Evolutionary conservation across 805 yeast species (phyloP).

Genomic region (Ogataea trehaloabstinens): DNA sequence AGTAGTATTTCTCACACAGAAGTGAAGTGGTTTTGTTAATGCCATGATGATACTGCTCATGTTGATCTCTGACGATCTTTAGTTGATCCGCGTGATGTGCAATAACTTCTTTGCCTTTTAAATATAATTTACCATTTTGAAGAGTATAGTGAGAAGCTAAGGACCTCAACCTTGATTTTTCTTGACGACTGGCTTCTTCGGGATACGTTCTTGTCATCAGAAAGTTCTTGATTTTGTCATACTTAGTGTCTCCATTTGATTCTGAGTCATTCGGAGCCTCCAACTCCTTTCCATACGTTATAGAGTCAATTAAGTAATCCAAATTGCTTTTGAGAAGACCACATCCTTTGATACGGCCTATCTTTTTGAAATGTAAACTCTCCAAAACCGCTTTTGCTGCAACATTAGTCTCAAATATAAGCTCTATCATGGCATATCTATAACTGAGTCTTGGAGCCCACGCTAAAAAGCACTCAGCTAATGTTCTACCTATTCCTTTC

Average conservation of each 20-base stretch:
- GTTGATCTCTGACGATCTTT: conserved; percentile 70
- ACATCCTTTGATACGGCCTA: conserved; percentile 83
- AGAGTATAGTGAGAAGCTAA: conserved; percentile 75
- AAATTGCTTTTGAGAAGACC: conserved; percentile 85
- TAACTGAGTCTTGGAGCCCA: conserved; percentile 93
- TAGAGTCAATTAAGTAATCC: conserved; percentile 73
- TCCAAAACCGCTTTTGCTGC: conserved; percentile 82
- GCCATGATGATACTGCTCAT: conserved; percentile 71
- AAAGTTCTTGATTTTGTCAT: conserved; percentile 73
- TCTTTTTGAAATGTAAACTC: conserved; percentile 66
- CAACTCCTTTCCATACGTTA: conserved; percentile 80
- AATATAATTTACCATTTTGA: conserved; percentile 66
- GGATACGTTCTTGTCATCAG: conserved; percentile 87
- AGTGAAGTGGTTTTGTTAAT: conserved; percentile 82
- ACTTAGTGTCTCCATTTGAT: conserved; percentile 49
- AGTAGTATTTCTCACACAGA: conserved; percentile 78
- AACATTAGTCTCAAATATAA: conserved; percentile 85
- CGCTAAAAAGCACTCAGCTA: conserved; percentile 78
- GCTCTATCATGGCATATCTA: conserved; percentile 76
- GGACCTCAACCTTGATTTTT: conserved; percentile 82
- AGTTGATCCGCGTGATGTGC: conserved; percentile 72
- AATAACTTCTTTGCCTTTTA: conserved; percentile 82
- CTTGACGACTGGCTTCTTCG: conserved; percentile 73
- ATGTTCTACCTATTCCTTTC: conserved; percentile 83
- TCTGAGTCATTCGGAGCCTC: conserved; percentile 38